Conservation (phyloP, 2,329 filamentous ascomycete genomes). For the Sphaerulina populicola region DNA sequence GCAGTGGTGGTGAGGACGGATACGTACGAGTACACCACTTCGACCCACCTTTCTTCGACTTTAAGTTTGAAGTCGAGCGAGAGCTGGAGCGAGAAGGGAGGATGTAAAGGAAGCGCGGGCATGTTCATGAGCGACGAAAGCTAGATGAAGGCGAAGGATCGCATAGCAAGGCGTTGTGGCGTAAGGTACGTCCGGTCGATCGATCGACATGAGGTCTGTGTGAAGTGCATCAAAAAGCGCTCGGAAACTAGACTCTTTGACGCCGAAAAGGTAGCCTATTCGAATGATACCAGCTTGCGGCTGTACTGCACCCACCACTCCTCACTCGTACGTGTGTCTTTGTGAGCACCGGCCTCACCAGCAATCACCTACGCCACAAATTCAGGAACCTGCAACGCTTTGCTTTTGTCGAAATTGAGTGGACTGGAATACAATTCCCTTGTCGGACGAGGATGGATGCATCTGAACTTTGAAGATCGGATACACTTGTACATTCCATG, state of each 20-base stretch:
- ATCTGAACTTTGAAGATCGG: too few relatives aligned
- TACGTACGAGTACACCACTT: conserved; percentile 98
- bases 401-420: too few relatives aligned
- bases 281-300: not conserved
- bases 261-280: not conserved
- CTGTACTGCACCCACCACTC: not conserved
- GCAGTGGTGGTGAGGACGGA: conserved; percentile 92
- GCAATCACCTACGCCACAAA: too few relatives aligned
- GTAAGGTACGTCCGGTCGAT: conserved; percentile 6
- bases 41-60: conserved; percentile 97
- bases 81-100: conserved; percentile 45
- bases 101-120: conserved; percentile 12
- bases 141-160: conserved; percentile 21
- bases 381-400: too few relatives aligned
- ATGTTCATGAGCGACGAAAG: conserved; percentile 14
- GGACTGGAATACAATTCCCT: too few relatives aligned
- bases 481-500: too few relatives aligned
- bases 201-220: not conserved
- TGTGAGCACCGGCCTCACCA: too few relatives aligned
- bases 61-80: conserved; percentile 96
- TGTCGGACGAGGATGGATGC: too few relatives aligned
- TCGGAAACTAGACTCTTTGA: not conserved
- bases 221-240: not conserved
- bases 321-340: not conserved
- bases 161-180: conserved; percentile 38